phyloP scores from a whole-genome alignment of 257 asterid species.

The Solanum rostratum region DNA sequence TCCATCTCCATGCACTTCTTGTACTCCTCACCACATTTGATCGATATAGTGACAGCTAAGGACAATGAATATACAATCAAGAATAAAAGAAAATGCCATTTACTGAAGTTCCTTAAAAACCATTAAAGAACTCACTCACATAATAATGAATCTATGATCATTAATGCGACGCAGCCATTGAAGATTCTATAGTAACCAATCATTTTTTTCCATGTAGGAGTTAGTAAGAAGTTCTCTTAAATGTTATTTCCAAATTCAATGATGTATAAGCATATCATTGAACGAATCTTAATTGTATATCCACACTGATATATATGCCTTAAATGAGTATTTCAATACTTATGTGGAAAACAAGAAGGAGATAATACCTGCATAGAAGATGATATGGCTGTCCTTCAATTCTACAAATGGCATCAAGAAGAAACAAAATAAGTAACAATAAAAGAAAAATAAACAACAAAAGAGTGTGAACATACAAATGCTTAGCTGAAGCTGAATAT shows the following conservation, averaged over 20 bases:
- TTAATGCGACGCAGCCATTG: background rate
- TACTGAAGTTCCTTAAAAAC: background rate
- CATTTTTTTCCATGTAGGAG: background rate
- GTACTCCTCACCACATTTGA: background rate
- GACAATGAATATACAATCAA: background rate
- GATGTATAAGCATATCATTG: background rate
- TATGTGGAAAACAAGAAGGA: background rate
- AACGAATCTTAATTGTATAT: background rate
- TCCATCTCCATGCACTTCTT: background rate
- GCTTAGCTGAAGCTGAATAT: background rate
- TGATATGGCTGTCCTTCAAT: slow-evolving; percentile 48
- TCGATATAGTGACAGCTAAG: background rate
- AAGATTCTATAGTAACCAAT: background rate
- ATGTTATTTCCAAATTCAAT: background rate
- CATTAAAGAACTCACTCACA: background rate
- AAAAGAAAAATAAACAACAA: background rate
- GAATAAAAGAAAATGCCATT: background rate
- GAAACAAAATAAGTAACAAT: background rate
- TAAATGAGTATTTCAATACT: background rate
- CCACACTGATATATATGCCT: background rate
- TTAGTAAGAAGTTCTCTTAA: background rate
- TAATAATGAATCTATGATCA: background rate
- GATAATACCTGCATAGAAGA: slow-evolving; percentile 64
- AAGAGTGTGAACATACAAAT: background rate
- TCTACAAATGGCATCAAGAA: slow-evolving; percentile 20